Conservation (phyloP, 106 monocot genomes). For the Apostasia shenzhenica region DNA sequence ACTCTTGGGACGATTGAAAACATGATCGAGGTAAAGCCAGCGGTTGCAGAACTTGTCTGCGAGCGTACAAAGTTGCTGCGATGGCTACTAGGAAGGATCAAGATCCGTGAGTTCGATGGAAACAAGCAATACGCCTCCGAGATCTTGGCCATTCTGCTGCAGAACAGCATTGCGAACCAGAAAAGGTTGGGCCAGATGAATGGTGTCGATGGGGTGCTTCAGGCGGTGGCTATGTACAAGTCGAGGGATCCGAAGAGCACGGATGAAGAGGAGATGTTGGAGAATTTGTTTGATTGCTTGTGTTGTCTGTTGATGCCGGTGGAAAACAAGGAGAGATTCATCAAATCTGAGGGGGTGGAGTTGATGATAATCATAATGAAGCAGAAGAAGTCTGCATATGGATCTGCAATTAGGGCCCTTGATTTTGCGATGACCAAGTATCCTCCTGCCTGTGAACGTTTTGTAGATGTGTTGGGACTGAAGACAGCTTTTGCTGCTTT, state of each 20-base stretch:
- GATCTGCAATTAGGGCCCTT: slow-evolving; percentile 65
- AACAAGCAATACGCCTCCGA: slow-evolving; percentile 90
- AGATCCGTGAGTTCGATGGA: slow-evolving; percentile 79
- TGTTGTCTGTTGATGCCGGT: slow-evolving; percentile 91
- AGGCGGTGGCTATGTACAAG: slow-evolving; percentile 96
- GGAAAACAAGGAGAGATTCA: slow-evolving; percentile 94
- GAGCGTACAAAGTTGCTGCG: slow-evolving; percentile 79
- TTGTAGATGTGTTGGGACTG: slow-evolving; percentile 93
- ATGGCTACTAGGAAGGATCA: slow-evolving; percentile 69
- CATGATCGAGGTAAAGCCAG: slow-evolving; percentile 75
- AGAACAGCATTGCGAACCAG: slow-evolving; percentile 86
- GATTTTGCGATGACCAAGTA: slow-evolving; percentile 99
- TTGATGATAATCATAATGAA: slow-evolving; percentile 99
- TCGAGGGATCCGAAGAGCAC: slow-evolving; percentile 88
- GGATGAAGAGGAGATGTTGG: slow-evolving; percentile 98
- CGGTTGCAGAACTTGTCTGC: slow-evolving; percentile 76
- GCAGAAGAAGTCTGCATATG: slow-evolving; percentile 92
- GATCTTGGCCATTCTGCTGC: slow-evolving; percentile 85
- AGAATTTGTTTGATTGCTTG: slow-evolving; percentile 93
- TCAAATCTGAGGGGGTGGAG: slow-evolving; percentile 87
- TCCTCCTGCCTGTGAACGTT: slow-evolving; percentile 87
- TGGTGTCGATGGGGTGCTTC: slow-evolving; percentile 83
- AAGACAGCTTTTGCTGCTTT: slow-evolving; percentile 97
- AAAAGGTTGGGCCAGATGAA: slow-evolving; percentile 92
- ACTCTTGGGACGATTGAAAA: slow-evolving; percentile 80